phyloP scores from a whole-genome alignment of 306 rosid genomes.

The Lathyrus tuberosus region DNA sequence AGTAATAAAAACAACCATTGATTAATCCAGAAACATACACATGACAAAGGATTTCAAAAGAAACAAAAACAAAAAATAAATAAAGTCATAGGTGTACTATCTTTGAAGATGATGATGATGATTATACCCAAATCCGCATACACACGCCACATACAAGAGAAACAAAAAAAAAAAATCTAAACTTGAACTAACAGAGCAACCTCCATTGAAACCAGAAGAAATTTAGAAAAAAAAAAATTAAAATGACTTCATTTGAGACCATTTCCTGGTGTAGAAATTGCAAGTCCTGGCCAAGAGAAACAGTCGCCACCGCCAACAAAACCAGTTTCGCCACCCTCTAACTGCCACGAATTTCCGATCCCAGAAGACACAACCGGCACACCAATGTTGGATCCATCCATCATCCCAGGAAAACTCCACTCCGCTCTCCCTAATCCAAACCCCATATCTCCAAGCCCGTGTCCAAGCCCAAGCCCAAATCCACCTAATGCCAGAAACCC shows the following conservation, averaged over 20 bases:
- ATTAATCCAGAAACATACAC: constrained; percentile 22
- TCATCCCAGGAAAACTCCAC: constrained; percentile 69
- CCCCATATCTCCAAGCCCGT: constrained; percentile 70
- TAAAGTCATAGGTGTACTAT: constrained; percentile 37
- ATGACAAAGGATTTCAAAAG: constrained; percentile 21
- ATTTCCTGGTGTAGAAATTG: constrained; percentile 84
- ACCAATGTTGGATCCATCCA: constrained; percentile 44
- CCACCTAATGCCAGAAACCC: constrained; percentile 82
- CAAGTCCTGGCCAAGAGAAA: constrained; percentile 91
- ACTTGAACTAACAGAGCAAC: constrained; percentile 29
- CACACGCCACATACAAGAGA: constrained; percentile 28
- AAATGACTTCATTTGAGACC: constrained; percentile 60
- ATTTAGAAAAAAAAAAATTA: neutral
- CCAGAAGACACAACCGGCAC: constrained; percentile 42
- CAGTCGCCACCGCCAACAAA: constrained; percentile 66
- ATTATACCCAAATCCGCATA: constrained; percentile 39
- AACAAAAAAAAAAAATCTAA: neutral
- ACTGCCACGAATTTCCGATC: constrained; percentile 69
- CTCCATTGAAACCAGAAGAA: constrained; percentile 16
- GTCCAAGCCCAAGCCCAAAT: constrained; percentile 76
- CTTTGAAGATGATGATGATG: constrained; percentile 25
- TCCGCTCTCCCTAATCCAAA: constrained; percentile 64
- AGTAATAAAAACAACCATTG: constrained; percentile 22
- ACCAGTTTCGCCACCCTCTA: constrained; percentile 66
- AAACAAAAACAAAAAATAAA: neutral